phyloP scores from a whole-genome alignment of 2,329 filamentous ascomycete species.

The Penicillium sp. region DNA sequence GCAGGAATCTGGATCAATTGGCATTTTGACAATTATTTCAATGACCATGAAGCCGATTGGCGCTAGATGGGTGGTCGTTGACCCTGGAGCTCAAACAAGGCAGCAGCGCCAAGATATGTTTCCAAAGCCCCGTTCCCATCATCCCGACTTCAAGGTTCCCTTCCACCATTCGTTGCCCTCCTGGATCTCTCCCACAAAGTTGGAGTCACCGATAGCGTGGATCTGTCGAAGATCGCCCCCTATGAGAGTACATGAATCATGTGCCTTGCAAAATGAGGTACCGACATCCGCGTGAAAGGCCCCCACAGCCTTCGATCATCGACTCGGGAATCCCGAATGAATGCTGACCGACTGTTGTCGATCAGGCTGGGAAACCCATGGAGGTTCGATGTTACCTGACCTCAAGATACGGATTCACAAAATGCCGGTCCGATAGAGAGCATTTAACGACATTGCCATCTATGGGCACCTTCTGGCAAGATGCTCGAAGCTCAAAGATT shows the following conservation, averaged over 20 bases:
- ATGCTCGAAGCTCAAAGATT: not conserved
- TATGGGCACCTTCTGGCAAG: not conserved
- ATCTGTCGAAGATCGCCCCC: not conserved
- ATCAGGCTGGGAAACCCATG: too few species aligned
- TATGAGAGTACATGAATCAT: not conserved
- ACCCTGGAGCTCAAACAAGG: too few species aligned
- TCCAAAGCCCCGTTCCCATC: too few species aligned
- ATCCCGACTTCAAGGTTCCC: not conserved
- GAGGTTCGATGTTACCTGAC: too few species aligned
- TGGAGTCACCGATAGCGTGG: not conserved
- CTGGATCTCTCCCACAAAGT: not conserved
- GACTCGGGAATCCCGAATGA: conserved; percentile 2
- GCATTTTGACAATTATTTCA: too few species aligned
- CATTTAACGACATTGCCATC: too few species aligned
- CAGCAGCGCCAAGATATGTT: too few species aligned
- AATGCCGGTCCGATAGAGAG: too few species aligned
- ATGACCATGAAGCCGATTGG: too few species aligned
- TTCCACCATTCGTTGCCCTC: not conserved
- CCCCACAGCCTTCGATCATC: not conserved
- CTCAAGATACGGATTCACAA: too few species aligned
- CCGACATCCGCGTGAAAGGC: not conserved
- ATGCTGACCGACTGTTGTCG: not conserved
- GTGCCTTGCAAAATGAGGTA: not conserved
- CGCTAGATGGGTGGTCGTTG: too few species aligned
- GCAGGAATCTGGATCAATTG: too few species aligned